Base-by-base conservation (phyloP, 1,284 basidiomycete genomes). In the Takashimella koratensis region DNA sequence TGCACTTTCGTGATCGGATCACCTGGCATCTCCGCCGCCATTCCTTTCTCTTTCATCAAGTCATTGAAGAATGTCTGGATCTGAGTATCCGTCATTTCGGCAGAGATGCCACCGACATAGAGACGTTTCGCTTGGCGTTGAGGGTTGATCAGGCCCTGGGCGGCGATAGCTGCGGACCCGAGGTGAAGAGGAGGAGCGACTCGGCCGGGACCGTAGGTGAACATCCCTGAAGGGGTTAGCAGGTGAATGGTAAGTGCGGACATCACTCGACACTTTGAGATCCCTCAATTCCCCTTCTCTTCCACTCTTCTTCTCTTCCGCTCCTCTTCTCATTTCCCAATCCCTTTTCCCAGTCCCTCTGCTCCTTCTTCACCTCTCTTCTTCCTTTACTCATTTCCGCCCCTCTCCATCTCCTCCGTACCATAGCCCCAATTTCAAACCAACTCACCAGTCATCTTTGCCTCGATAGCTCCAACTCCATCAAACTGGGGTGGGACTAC, bases 401-500 rank as follows among this genome's bases (percentile, higher is more conserved):
- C n/a, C 20, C 10, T 25, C 23, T n/a, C n/a, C n/a, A n/a, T n/a
- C n/a, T n/a, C n/a, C n/a, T n/a, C n/a, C 30, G 2, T 2, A 13
- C 19, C 43, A 13, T 27, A 30, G 16, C n/a, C 45, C n/a, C 16
- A 11, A 4, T 45, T 24, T 30, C 40, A 43, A 45, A 12, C 4
- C 4, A 19, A 66, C 82, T 61, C 65, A 90, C 91, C 93, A 51
- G 94, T 97, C 76, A 93, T 89, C 76, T 98, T 99, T 22, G 95
- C 95, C 71, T 97, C 91, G 79, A 93, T 83, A 13, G 94, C 92
- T 2, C 86, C 87, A 65, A 97, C 91, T 64, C 90, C 88, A 68
- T 98, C 94, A 64, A 96, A 98, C 20, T 94, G 94, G 12, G 89
- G 88, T 11, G 95, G 90, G 72, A 90, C 86, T 23, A 96, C 87